Evolutionary conservation across 2,329 filamentous ascomycete genomes (phyloP).

Genomic region (Fusarium coicis): DNA sequence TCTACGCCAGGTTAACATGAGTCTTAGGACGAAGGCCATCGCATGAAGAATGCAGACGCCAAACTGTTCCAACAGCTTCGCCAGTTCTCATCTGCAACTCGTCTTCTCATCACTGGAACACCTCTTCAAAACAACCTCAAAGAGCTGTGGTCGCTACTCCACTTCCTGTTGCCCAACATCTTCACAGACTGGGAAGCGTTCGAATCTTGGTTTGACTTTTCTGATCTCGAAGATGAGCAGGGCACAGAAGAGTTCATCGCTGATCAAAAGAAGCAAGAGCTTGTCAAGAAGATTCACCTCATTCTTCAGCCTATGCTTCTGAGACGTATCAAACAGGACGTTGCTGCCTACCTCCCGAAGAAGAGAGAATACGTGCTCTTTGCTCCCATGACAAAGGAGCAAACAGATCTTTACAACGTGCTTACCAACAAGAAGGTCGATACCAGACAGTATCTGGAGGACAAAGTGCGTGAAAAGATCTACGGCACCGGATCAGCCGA

Average conservation of each 20-base stretch:
- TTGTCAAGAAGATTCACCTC: constrained; percentile 82
- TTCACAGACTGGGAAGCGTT: constrained; percentile 95
- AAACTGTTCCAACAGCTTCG: constrained; percentile 89
- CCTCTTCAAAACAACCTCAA: constrained; percentile 95
- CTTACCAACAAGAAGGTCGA: constrained; percentile 68
- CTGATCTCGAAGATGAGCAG: constrained; percentile 85
- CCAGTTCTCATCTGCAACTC: constrained; percentile 88
- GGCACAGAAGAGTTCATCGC: constrained; percentile 82
- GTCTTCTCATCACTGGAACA: constrained; percentile 92
- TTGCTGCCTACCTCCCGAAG: constrained; percentile 89
- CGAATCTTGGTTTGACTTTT: constrained; percentile 97
- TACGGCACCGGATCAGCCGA: constrained; percentile 47
- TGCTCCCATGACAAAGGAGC: constrained; percentile 88
- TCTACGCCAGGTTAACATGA: constrained; percentile 30
- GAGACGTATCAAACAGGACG: constrained; percentile 90
- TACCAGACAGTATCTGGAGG: constrained; percentile 81
- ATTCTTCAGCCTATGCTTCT: constrained; percentile 92
- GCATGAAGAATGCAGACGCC: constrained; percentile 96
- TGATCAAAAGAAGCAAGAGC: constrained; percentile 70
- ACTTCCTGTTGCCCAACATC: constrained; percentile 91
- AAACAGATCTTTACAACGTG: constrained; percentile 86
- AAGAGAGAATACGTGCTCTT: constrained; percentile 97
- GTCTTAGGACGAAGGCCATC: constrained; percentile 86
- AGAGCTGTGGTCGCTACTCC: constrained; percentile 93
- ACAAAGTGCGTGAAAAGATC: constrained; percentile 77